Evolutionary conservation across 192 early-diverging fungal genomes (phyloP).

Genomic region (Entomortierella lignicola): DNA sequence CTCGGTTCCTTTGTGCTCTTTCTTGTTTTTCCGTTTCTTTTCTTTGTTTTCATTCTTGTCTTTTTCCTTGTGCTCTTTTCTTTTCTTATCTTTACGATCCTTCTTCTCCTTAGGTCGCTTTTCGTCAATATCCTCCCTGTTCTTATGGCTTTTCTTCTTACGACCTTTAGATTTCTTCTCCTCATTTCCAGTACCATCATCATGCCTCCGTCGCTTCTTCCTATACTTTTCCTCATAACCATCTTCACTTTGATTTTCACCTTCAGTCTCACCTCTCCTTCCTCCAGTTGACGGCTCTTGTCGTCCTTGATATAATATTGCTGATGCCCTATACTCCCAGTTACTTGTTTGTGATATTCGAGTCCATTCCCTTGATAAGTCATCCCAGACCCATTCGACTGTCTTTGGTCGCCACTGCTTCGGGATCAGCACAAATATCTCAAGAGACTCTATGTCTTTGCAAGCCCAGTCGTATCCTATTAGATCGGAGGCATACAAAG

Average conservation of each 20-base stretch:
- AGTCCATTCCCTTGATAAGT: background rate
- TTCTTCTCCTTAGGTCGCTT: background rate
- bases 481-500: background rate
- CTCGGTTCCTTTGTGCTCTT: background rate
- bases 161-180: background rate
- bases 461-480: conserved; percentile 18
- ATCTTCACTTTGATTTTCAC: background rate
- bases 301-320: background rate
- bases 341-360: background rate
- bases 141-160: background rate
- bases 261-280: background rate
- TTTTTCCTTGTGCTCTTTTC: background rate
- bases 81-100: background rate
- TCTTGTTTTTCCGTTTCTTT: conserved; percentile 2
- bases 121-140: background rate
- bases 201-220: background rate
- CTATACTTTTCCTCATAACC: background rate
- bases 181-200: background rate
- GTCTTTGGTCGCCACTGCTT: background rate
- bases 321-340: background rate
- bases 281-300: background rate
- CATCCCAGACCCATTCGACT: conserved; percentile 1
- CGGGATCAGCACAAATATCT: background rate
- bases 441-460: background rate
- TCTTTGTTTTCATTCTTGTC: background rate